phyloP scores from a whole-genome alignment of 768 basidiomycete genomes.

The Phanerochaete carnosa region DNA sequence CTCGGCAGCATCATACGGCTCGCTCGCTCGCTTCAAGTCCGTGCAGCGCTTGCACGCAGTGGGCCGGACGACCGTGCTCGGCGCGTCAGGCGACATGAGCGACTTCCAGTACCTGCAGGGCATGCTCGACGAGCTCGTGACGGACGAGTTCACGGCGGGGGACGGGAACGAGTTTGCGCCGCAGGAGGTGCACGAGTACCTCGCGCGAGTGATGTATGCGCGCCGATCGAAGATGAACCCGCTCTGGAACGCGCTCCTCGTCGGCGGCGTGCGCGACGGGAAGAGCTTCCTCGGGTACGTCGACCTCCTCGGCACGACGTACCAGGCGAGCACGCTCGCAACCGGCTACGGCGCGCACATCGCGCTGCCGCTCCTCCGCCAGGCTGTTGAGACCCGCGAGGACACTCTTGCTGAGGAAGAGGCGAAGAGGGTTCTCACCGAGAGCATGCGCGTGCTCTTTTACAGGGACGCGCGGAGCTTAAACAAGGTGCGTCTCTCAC shows the following conservation, averaged over 20 bases:
- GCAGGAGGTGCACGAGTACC: slow-evolving; percentile 87
- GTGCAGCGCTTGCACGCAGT: slow-evolving; percentile 84
- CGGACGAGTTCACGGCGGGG: slow-evolving; percentile 74
- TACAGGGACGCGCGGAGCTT: slow-evolving; percentile 95
- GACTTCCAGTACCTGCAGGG: slow-evolving; percentile 94
- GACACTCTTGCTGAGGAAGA: slow-evolving; percentile 73
- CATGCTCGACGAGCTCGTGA: slow-evolving; percentile 71
- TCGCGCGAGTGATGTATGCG: slow-evolving; percentile 87
- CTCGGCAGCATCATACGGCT: slow-evolving; percentile 87
- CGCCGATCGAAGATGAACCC: slow-evolving; percentile 88
- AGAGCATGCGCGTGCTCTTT: slow-evolving; percentile 90
- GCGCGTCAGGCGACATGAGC: slow-evolving; percentile 94
- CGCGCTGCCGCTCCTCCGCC: slow-evolving; percentile 88
- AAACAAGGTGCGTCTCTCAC: slow-evolving; percentile 71
- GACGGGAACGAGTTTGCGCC: slow-evolving; percentile 87
- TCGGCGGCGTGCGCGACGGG: slow-evolving; percentile 88
- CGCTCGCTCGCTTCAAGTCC: slow-evolving; percentile 95
- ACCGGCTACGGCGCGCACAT: slow-evolving; percentile 94
- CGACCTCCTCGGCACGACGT: slow-evolving; percentile 95
- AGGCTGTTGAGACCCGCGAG: slow-evolving; percentile 83
- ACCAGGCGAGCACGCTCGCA: slow-evolving; percentile 87
- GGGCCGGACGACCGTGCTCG: slow-evolving; percentile 82
- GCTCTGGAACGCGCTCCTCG: slow-evolving; percentile 91
- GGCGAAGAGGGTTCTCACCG: slow-evolving; percentile 73
- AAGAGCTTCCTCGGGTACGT: slow-evolving; percentile 87